Conservation (phyloP, 139 green algal genomes). For the Auxenochlorella protothecoides region DNA sequence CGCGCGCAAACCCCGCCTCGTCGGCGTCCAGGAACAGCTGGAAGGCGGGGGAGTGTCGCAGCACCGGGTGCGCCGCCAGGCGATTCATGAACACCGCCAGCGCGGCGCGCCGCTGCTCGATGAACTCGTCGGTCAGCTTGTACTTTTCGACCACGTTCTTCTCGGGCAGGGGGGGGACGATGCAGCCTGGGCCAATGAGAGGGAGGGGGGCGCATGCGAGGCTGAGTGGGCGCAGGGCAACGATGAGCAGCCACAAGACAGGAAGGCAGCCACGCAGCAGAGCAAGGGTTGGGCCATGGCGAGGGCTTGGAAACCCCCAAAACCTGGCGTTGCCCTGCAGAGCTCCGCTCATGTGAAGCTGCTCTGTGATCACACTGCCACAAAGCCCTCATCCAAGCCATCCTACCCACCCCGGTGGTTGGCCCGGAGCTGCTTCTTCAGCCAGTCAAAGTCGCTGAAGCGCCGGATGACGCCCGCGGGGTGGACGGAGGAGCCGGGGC, state of each 20-base stretch:
- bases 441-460: slow-evolving; percentile 87
- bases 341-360: too few species aligned
- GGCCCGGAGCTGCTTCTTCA: slow-evolving; percentile 65
- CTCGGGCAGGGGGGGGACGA: slow-evolving; percentile 84
- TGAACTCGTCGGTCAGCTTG: slow-evolving; percentile 80
- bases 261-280: background rate
- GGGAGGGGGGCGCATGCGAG: background rate
- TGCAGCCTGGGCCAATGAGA: slow-evolving; percentile 41
- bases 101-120: slow-evolving; percentile 67
- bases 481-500: slow-evolving; percentile 24
- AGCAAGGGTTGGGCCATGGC: background rate
- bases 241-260: background rate
- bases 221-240: too few species aligned
- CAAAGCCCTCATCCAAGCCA: too few species aligned
- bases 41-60: slow-evolving; percentile 57
- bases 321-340: too few species aligned
- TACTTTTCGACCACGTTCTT: slow-evolving; percentile 89
- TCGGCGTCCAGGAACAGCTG: slow-evolving; percentile 69
- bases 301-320: too few species aligned
- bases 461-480: slow-evolving; percentile 69
- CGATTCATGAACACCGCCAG: slow-evolving; percentile 71
- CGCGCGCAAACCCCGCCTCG: slow-evolving; percentile 71
- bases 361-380: too few species aligned
- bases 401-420: slow-evolving; percentile 36
- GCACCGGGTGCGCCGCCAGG: slow-evolving; percentile 52